Evolutionary conservation across 208 protist species (phyloP).

Genomic region (Trypanosoma rangeli): DNA sequence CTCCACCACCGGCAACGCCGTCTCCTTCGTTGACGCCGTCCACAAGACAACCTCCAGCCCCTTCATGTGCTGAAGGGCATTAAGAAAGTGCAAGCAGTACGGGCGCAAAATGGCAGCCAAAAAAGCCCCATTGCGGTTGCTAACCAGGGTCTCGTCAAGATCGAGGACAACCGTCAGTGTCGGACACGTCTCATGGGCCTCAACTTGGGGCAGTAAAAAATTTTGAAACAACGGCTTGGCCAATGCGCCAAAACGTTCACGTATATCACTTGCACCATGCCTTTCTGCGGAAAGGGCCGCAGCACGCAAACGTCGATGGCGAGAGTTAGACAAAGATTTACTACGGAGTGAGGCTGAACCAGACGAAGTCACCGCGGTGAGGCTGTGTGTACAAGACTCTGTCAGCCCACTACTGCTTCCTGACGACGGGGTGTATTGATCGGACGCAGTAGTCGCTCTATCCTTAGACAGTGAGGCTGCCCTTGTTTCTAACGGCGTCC

Average conservation of each 20-base stretch:
- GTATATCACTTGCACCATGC: conserved; percentile 5
- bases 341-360: conserved; percentile 3
- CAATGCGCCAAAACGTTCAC: conserved; percentile 21
- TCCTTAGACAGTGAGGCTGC: background rate
- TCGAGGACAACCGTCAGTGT: conserved; percentile 90
- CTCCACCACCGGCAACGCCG: conserved; percentile 77
- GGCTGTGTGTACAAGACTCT: background rate
- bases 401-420: conserved; percentile 15
- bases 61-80: conserved; percentile 83
- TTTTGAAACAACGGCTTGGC: conserved; percentile 61
- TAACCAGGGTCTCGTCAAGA: conserved; percentile 92
- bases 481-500: background rate
- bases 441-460: background rate
- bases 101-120: conserved; percentile 75
- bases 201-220: conserved; percentile 53
- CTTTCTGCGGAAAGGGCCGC: conserved; percentile 22
- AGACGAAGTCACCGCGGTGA: background rate
- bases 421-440: background rate
- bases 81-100: conserved; percentile 86
- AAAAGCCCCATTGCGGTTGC: conserved; percentile 68
- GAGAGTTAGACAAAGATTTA: background rate
- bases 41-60: conserved; percentile 91
- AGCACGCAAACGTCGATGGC: conserved; percentile 29
- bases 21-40: conserved; percentile 92
- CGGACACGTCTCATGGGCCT: conserved; percentile 47